Percentiles rank a stretch among this genome's conserved stretches.
Evolutionary conservation across 2,329 filamentous ascomycete genomes (phyloP).

Genomic region (Colletotrichum trifolii): DNA sequence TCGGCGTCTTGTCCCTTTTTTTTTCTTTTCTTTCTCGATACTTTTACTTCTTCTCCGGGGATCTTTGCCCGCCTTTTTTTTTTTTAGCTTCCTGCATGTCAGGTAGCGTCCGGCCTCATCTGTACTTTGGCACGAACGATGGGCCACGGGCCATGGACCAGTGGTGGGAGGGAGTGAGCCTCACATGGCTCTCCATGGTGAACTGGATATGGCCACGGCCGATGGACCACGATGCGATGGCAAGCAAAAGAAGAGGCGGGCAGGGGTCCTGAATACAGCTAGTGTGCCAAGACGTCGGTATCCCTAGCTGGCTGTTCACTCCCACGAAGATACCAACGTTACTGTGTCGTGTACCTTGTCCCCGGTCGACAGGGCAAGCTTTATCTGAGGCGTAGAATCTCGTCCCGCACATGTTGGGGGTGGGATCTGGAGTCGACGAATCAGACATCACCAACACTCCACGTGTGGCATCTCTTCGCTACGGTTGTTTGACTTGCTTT

Average conservation of each 20-base stretch:
- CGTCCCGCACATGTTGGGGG: constrained; percentile 18
- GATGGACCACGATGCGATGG: constrained; percentile 1
- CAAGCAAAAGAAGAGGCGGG: constrained; percentile 11
- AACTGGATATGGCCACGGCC: too few species aligned
- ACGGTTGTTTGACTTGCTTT: constrained; percentile 17
- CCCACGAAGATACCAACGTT: too few species aligned
- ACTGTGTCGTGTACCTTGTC: too few species aligned
- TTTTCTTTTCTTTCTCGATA: too few species aligned
- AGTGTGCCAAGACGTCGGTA: constrained; percentile 37
- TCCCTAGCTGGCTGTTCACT: constrained; percentile 22
- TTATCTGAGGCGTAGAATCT: constrained; percentile 26
- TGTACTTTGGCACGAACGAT: too few species aligned
- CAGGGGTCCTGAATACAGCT: constrained; percentile 4
- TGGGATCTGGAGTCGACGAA: constrained; percentile 27
- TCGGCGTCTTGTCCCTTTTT: too few species aligned
- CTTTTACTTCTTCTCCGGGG: too few species aligned
- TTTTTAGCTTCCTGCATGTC: too few species aligned
- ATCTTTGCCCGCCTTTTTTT: too few species aligned
- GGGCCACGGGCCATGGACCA: too few species aligned
- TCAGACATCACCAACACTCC: constrained; percentile 17
- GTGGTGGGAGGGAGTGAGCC: neutral
- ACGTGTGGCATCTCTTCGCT: constrained; percentile 32
- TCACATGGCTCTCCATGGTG: constrained; percentile 15
- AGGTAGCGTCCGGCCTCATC: too few species aligned
- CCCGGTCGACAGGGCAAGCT: constrained; percentile 24